These are phyloP conservation scores for Colletotrichum sp. DNA, from an alignment of 2,329 filamentous ascomycete species.

Conservation along the genomic window DNA sequence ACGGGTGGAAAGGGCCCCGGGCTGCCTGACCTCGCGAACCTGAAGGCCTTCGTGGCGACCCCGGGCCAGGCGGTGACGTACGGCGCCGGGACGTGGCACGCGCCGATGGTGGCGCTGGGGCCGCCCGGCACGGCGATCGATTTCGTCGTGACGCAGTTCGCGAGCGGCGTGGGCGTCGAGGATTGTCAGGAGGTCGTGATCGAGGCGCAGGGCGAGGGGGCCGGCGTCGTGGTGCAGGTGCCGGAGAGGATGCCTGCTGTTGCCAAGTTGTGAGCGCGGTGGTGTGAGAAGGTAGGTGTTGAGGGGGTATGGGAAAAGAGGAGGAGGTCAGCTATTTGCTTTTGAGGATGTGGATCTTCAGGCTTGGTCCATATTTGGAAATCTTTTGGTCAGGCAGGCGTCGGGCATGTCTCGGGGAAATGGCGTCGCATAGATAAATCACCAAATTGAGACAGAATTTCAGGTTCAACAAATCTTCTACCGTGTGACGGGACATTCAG, in stretches of 20 bases:
- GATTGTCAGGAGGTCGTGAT: constrained; percentile 83
- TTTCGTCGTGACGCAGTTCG: constrained; percentile 89
- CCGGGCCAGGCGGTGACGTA: constrained; percentile 89
- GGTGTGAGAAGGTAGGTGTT: not conserved
- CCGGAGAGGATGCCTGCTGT: constrained; percentile 19
- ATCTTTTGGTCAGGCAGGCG: not conserved
- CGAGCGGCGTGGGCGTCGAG: constrained; percentile 79
- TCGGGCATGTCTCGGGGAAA: not conserved
- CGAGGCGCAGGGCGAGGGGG: constrained; percentile 36
- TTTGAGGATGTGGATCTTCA: not conserved
- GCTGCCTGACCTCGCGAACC: constrained; percentile 71
- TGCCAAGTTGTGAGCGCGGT: constrained; percentile 10
- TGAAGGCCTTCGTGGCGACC: constrained; percentile 80
- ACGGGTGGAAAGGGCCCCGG: constrained; percentile 48
- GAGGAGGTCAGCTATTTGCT: not conserved
- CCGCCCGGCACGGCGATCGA: constrained; percentile 63
- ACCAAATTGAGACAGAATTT: not conserved
- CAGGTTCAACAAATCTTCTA: too few relatives aligned
- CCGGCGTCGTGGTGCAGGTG: constrained; percentile 42
- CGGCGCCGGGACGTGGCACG: constrained; percentile 90
- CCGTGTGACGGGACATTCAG: not conserved
- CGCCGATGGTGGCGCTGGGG: constrained; percentile 91
- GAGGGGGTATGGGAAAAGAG: not conserved
- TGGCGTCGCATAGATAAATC: not conserved
- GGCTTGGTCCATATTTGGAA: not conserved